Percentiles rank a stretch among this genome's conserved stretches.
phyloP scores from a whole-genome alignment of 177 flowering plant species.

The Vitis hybrid region DNA sequence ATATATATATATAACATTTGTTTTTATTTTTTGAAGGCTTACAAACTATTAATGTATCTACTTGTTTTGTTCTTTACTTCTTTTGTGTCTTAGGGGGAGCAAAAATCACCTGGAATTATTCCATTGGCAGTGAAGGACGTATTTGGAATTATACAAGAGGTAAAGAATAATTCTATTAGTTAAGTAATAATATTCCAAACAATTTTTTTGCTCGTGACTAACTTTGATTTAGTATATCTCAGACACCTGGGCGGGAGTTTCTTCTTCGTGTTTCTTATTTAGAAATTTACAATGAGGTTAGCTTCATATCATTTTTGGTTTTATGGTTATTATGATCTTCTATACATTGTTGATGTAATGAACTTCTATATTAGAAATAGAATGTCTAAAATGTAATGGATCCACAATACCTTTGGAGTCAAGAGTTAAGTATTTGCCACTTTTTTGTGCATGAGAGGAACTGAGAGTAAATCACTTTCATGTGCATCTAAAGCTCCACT shows the following conservation, averaged over 20 bases:
- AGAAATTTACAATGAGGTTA: constrained; percentile 92
- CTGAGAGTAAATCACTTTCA: too few species aligned
- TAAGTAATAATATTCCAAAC: neutral
- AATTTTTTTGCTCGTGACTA: constrained; percentile 1
- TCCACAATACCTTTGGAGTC: too few species aligned
- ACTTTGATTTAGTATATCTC: constrained; percentile 20
- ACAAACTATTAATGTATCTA: neutral
- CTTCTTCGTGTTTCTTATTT: constrained; percentile 91
- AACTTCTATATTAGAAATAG: too few species aligned
- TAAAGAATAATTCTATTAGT: constrained; percentile 16
- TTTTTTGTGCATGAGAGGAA: too few species aligned
- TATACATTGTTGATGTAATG: too few species aligned
- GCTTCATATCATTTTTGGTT: constrained; percentile 9
- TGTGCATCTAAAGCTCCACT: too few species aligned
- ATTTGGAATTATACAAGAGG: constrained; percentile 90
- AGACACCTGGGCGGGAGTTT: constrained; percentile 84
- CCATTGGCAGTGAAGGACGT: constrained; percentile 92
- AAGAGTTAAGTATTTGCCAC: too few species aligned
- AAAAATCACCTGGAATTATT: constrained; percentile 86
- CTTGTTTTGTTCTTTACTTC: neutral
- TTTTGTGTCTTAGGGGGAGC: constrained; percentile 64
- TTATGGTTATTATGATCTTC: neutral
- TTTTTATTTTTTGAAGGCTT: neutral
- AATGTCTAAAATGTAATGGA: too few species aligned
- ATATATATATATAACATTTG: too few species aligned